Percentiles rank a stretch among this genome's conserved stretches.
phyloP scores from a whole-genome alignment of 2,329 filamentous ascomycete genomes.

The Fusarium foetens region DNA sequence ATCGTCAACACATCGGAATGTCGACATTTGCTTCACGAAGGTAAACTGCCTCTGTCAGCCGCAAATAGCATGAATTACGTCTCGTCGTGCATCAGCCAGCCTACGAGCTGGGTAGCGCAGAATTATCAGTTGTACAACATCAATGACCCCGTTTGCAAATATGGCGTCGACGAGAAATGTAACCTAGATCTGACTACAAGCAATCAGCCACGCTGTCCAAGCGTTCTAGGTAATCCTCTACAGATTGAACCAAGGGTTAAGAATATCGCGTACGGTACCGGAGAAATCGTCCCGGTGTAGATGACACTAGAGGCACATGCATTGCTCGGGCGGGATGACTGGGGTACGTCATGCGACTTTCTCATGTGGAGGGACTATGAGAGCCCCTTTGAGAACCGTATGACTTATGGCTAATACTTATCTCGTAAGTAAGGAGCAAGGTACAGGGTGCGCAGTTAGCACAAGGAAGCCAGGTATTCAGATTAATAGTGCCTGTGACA shows the following conservation, averaged over 20 bases:
- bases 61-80: slow-evolving; percentile 65
- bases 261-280: slow-evolving; percentile 61
- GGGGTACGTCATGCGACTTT: not conserved
- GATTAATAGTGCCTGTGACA: not conserved
- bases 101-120: slow-evolving; percentile 58
- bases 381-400: too few relatives aligned
- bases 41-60: slow-evolving; percentile 62
- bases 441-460: not conserved
- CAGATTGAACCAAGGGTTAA: slow-evolving; percentile 51
- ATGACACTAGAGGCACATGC: not conserved
- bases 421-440: not conserved
- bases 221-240: slow-evolving; percentile 51
- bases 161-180: slow-evolving; percentile 61
- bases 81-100: slow-evolving; percentile 54
- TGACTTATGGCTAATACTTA: too few relatives aligned
- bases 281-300: slow-evolving; percentile 43
- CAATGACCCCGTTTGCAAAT: slow-evolving; percentile 58
- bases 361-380: too few relatives aligned
- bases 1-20: slow-evolving; percentile 58
- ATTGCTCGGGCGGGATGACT: not conserved
- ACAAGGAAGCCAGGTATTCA: not conserved
- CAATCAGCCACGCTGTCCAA: slow-evolving; percentile 61
- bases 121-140: slow-evolving; percentile 64
- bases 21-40: slow-evolving; percentile 56
- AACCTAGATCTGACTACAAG: slow-evolving; percentile 54